phyloP scores from a whole-genome alignment of 169 alveolate species.

The Plasmodium inui region DNA sequence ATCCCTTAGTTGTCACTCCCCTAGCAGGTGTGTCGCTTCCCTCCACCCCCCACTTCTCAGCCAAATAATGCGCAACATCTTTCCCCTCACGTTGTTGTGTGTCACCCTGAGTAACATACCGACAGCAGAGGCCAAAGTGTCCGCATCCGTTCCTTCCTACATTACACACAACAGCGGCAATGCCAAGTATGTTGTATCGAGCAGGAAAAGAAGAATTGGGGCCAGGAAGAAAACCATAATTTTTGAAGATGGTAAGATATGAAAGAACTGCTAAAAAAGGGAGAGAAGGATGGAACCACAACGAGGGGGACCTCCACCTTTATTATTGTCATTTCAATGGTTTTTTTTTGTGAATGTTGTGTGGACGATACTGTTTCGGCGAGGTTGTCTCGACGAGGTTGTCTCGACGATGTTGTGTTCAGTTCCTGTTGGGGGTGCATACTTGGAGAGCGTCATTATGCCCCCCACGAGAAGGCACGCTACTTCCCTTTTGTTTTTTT shows the following conservation, averaged over 20 bases:
- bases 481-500: neutral
- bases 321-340: neutral
- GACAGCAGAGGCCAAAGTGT: neutral
- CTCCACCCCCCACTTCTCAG: neutral
- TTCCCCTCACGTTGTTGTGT: constrained; percentile 18
- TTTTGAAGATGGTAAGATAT: constrained; percentile 45
- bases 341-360: neutral
- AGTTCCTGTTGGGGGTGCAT: neutral
- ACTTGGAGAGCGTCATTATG: neutral
- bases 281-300: neutral
- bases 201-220: neutral
- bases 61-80: constrained; percentile 8
- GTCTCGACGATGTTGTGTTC: neutral
- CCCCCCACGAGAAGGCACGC: neutral
- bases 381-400: neutral
- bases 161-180: constrained; percentile 1
- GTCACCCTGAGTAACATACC: neutral
- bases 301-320: neutral
- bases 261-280: neutral
- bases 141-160: constrained; percentile 18
- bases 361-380: no score
- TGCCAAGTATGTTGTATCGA: neutral
- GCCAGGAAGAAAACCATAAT: constrained; percentile 15
- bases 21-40: neutral
- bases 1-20: neutral